Conservation (phyloP, 192 early-diverging fungal genomes). For the Dissophora ornata region DNA sequence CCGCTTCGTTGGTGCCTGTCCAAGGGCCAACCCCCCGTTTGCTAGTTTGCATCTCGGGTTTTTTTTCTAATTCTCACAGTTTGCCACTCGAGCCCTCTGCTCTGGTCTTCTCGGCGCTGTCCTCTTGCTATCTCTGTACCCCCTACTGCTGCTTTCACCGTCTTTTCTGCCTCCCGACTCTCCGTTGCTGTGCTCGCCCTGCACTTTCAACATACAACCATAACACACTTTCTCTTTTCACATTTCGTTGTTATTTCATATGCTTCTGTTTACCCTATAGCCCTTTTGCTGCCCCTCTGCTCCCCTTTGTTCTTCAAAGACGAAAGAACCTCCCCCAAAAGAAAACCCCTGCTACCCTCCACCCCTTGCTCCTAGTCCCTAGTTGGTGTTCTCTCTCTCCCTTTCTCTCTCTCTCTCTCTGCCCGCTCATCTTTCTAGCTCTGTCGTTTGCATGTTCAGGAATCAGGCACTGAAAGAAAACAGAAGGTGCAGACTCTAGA, state of each 20-base stretch:
- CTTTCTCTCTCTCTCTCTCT: conserved; percentile 3
- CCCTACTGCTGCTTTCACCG: too few species aligned
- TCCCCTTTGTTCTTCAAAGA: conserved; percentile 5
- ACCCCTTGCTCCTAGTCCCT: conserved; percentile 6
- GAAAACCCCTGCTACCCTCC: not conserved
- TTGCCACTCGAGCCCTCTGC: conserved; percentile 40
- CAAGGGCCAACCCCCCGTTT: conserved; percentile 53
- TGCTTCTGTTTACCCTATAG: conserved; percentile 39
- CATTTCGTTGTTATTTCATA: conserved; percentile 11
- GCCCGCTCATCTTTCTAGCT: not conserved
- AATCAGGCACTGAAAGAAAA: conserved; percentile 4
- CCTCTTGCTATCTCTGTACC: not conserved
- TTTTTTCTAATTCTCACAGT: conserved; percentile 9
- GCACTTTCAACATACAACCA: not conserved
- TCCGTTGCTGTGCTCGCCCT: too few species aligned
- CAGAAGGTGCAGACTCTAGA: conserved; percentile 14
- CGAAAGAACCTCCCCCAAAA: not conserved
- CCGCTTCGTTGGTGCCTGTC: conserved; percentile 48
- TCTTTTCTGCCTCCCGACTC: too few species aligned
- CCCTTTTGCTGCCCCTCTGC: conserved; percentile 16
- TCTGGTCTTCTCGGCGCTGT: conserved; percentile 30
- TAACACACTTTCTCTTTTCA: not conserved
- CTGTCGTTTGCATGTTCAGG: conserved; percentile 9
- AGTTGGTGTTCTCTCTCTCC: conserved; percentile 4
- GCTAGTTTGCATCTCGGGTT: conserved; percentile 43